These are phyloP conservation scores for Mycena galopus DNA, from an alignment of 768 basidiomycete genomes.

Conservation along the genomic window DNA sequence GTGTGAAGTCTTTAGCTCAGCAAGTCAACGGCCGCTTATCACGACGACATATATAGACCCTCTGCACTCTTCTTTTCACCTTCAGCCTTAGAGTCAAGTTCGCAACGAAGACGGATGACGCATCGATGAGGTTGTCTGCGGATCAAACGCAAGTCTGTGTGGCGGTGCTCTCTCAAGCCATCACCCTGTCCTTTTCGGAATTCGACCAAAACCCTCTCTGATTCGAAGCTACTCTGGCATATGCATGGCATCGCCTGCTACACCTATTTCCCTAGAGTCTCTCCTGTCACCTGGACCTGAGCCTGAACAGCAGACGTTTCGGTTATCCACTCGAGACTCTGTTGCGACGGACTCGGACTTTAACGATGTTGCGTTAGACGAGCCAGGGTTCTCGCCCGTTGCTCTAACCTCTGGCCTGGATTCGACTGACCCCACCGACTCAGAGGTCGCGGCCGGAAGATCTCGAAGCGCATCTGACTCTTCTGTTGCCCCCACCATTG, in stretches of 20 bases:
- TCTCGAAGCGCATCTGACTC: constrained; percentile 41
- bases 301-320: constrained; percentile 19
- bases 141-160: background rate
- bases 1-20: too few relatives aligned
- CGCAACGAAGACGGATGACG: too few relatives aligned
- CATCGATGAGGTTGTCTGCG: too few relatives aligned
- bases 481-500: constrained; percentile 59
- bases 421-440: constrained; percentile 7
- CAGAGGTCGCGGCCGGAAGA: constrained; percentile 37
- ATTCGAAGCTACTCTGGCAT: too few relatives aligned
- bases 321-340: constrained; percentile 17
- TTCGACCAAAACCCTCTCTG: background rate
- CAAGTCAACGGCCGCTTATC: too few relatives aligned
- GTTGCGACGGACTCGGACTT: constrained; percentile 68
- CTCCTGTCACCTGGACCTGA: constrained; percentile 27
- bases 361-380: constrained; percentile 72
- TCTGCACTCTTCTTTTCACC: too few relatives aligned
- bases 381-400: constrained; percentile 53
- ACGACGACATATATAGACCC: too few relatives aligned
- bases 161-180: background rate
- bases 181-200: background rate
- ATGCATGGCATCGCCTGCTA: constrained; percentile 22
- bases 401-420: constrained; percentile 45
- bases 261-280: constrained; percentile 18
- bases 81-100: too few relatives aligned